These are phyloP conservation scores for Phytophthora brassicae DNA, from an alignment of 352 stramenopile species.

Conservation along the genomic window DNA sequence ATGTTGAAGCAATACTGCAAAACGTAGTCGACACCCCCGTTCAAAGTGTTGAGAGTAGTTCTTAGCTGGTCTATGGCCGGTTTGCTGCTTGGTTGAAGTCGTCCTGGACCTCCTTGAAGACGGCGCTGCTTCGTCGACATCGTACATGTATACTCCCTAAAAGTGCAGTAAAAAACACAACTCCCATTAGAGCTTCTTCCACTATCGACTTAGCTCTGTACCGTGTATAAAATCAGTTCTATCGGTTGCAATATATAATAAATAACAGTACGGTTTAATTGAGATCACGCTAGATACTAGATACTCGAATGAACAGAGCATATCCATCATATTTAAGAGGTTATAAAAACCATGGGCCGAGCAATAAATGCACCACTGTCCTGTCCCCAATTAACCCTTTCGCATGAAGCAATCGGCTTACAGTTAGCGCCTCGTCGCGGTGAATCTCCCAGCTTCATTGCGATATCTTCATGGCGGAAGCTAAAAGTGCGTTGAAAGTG, in stretches of 20 bases:
- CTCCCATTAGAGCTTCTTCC: no score
- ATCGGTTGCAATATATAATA: no score
- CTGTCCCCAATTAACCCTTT: not conserved
- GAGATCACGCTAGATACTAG: no score
- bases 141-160: no score
- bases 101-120: not conserved
- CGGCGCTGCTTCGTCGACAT: not conserved
- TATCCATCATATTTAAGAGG: no score
- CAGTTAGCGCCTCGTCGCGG: not conserved
- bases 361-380: no score
- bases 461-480: conserved; percentile 2
- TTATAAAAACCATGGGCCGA: no score
- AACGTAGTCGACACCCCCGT: not conserved
- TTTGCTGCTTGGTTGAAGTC: conserved; percentile 4
- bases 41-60: not conserved
- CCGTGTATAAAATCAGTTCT: no score
- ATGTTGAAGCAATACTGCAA: not conserved
- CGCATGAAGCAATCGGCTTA: not conserved
- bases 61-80: not conserved
- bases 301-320: no score
- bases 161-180: no score
- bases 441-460: not conserved
- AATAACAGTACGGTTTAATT: no score
- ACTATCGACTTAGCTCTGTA: no score
- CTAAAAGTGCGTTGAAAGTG: conserved; percentile 16